These are phyloP conservation scores for Colletotrichum karsti DNA, from an alignment of 2,329 filamentous ascomycete genomes.

Conservation along the genomic window DNA sequence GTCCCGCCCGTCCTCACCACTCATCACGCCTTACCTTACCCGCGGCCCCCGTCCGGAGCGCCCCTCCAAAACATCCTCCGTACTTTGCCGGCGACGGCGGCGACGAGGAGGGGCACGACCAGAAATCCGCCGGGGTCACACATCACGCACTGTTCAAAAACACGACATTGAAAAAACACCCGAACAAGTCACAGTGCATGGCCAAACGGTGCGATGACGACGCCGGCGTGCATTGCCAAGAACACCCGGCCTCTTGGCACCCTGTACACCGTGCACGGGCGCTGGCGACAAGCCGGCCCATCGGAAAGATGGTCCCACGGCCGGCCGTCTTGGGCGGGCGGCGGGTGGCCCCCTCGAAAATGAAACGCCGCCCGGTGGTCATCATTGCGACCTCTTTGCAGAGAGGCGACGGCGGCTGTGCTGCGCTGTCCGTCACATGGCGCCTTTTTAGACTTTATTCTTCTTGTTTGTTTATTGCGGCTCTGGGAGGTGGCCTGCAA, in stretches of 20 bases:
- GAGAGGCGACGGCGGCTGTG: neutral
- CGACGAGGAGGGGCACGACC: neutral
- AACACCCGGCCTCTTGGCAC: slow-evolving; percentile 13
- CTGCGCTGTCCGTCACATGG: neutral
- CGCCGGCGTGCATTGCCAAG: slow-evolving; percentile 19
- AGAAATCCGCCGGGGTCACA: too few relatives aligned
- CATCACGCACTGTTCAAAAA: too few relatives aligned
- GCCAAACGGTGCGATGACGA: slow-evolving; percentile 17
- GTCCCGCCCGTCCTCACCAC: neutral
- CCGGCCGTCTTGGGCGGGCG: neutral
- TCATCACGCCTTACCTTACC: neutral
- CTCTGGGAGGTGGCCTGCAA: too few relatives aligned
- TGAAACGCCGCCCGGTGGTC: neutral
- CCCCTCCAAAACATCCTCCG: neutral
- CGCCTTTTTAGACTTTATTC: too few relatives aligned
- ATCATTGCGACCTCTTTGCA: neutral
- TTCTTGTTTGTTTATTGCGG: too few relatives aligned
- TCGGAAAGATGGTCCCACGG: neutral
- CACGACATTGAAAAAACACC: too few relatives aligned
- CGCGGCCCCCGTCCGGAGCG: slow-evolving; percentile 1
- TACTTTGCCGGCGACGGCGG: neutral
- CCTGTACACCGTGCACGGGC: slow-evolving; percentile 1
- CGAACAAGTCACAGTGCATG: slow-evolving; percentile 1
- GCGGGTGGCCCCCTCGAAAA: neutral
- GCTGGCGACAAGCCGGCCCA: slow-evolving; percentile 9